A percentile compares a stretch with the other conserved stretches of the same genome.
These are phyloP conservation scores for Plasmodium fragile DNA, from an alignment of 169 alveolate genomes.

Conservation along the genomic window DNA sequence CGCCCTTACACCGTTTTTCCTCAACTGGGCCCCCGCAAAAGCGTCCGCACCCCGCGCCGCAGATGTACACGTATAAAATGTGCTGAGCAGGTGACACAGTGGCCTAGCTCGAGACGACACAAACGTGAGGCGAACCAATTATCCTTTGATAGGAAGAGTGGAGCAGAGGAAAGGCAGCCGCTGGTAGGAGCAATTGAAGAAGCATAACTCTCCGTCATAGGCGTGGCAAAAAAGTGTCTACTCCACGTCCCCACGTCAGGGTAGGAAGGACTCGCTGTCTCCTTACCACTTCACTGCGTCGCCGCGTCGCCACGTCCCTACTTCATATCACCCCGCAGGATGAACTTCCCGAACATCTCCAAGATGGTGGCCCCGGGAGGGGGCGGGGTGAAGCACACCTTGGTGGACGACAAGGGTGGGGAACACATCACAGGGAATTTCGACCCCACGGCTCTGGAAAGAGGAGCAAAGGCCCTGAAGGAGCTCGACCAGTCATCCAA, in stretches of 20 bases:
- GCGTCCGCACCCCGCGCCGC: neutral
- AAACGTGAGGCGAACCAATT: neutral
- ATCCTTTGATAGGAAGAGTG: neutral
- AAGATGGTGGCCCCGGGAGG: slow-evolving; percentile 9
- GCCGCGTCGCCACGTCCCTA: neutral
- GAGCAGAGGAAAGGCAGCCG: neutral
- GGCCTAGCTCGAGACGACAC: neutral
- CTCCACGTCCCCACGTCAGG: neutral
- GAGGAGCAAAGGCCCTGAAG: slow-evolving; percentile 99
- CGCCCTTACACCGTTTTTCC: too few species aligned
- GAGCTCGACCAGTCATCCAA: slow-evolving; percentile 94
- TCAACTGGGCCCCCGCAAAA: neutral
- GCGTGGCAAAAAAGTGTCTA: neutral
- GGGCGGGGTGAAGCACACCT: neutral
- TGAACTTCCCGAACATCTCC: slow-evolving; percentile 67
- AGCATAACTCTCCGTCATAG: neutral
- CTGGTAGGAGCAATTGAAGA: neutral
- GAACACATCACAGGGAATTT: slow-evolving; percentile 79
- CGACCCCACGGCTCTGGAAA: slow-evolving; percentile 98
- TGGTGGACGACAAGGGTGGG: slow-evolving; percentile 5
- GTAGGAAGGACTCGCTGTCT: neutral
- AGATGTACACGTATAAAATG: neutral
- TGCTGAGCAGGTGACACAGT: neutral
- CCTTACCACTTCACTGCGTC: neutral
- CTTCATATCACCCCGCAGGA: neutral